Base-by-base conservation (phyloP, 2,329 filamentous ascomycete genomes). In the Trichoderma atrobrunneum region DNA sequence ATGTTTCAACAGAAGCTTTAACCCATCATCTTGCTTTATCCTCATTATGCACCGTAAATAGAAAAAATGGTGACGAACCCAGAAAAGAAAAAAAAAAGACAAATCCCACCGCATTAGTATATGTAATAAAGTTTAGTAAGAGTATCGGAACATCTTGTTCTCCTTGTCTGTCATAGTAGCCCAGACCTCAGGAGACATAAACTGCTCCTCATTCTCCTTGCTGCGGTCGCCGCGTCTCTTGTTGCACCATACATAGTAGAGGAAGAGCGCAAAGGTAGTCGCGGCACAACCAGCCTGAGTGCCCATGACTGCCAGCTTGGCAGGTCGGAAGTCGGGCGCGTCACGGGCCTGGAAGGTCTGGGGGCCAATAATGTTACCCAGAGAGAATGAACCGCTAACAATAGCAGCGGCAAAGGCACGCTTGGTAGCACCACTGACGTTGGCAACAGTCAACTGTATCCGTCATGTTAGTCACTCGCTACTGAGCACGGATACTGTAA, bases 101-200 rank as follows among this genome's bases (percentile, higher is more conserved):
- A 36, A 43, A 64, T n/a, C 51, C 28, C 39, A 24, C n/a, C 12
- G 36, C 28, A 48, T 57, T 18, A 18, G 54, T 32, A 32, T 8
- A 34, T 61, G 56, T 24, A 54, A 54, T 54, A 39, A 1, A 32
- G 16, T 18, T 63, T 79, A 85, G 60, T 84, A 84, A 1, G 81
- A 81, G 75, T 90, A 90, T 63, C 86, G 83, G 77, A 90, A 90
- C 24, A 82, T 83, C 76, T 83, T 84, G 75, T 90, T 90, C 79
- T 90, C 85, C 76, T 79, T 84, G 73, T 90, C 88, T 7, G 88
- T 90, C 81, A 87, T 78, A 28, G 84, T 82, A 48, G 80, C 80
- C 84, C 82, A 89, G 5, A 81, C 80, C 72, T 85, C 82, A 2
- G 80, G 82, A 10, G 78, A 78, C 80, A 84, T 77, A 74, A 80